Conservation (phyloP, 768 basidiomycete species). For the Lactarius evosmus region DNA sequence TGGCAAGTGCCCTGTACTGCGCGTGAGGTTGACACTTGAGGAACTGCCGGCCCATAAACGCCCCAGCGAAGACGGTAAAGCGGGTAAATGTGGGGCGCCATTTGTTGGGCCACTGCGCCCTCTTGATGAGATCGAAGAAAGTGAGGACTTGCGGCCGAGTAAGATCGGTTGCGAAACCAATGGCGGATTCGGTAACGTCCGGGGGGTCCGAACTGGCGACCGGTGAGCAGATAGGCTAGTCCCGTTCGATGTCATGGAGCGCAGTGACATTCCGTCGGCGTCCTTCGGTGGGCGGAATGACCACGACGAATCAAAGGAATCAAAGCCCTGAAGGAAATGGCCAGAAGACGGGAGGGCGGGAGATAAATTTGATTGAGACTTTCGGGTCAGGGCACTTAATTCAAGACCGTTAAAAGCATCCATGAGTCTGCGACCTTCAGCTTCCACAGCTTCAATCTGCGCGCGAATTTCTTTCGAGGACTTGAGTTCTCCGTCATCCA, state of each 20-base stretch:
- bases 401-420: slow-evolving; percentile 82
- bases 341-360: slow-evolving; percentile 28
- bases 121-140: slow-evolving; percentile 29
- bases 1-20: slow-evolving; percentile 48
- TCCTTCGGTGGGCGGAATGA: slow-evolving; percentile 21
- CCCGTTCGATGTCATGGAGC: slow-evolving; percentile 24
- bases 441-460: slow-evolving; percentile 67
- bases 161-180: slow-evolving; percentile 25
- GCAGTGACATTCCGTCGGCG: slow-evolving; percentile 27
- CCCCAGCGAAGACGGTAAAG: slow-evolving; percentile 34
- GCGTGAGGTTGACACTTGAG: slow-evolving; percentile 49
- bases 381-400: slow-evolving; percentile 58
- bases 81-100: slow-evolving; percentile 36
- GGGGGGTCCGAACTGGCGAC: slow-evolving; percentile 19
- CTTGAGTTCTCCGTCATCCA: slow-evolving; percentile 56
- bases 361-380: slow-evolving; percentile 36
- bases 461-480: slow-evolving; percentile 61
- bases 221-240: slow-evolving; percentile 25
- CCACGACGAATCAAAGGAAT: slow-evolving; percentile 17
- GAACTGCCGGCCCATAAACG: slow-evolving; percentile 39
- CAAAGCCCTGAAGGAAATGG: slow-evolving; percentile 26
- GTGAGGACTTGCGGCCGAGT: slow-evolving; percentile 25
- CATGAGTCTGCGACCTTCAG: slow-evolving; percentile 64
- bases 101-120: slow-evolving; percentile 20
- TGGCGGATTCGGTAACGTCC: slow-evolving; percentile 13